A percentile compares a stretch with the other conserved stretches of the same genome.
phyloP scores from a whole-genome alignment of 1,139 yeast genomes.

The Trichomonascaceae sp. region DNA sequence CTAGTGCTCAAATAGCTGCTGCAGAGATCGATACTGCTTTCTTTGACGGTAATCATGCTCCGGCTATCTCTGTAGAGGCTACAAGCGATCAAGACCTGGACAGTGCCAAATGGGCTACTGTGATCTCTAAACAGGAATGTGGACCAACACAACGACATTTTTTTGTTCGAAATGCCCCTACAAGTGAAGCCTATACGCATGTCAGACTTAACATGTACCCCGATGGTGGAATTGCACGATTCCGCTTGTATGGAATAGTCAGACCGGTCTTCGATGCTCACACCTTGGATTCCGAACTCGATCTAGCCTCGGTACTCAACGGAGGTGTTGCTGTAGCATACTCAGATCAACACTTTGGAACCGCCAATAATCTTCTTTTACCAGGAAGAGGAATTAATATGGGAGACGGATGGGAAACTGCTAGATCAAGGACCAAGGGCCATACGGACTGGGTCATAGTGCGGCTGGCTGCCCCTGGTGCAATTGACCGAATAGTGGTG shows the following conservation, averaged over 20 bases:
- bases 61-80: constrained; percentile 80
- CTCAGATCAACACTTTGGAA: constrained; percentile 91
- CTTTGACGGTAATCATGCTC: constrained; percentile 94
- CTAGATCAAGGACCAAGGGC: constrained; percentile 72
- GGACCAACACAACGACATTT: constrained; percentile 86
- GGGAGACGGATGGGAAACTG: constrained; percentile 99
- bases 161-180: constrained; percentile 54
- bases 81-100: constrained; percentile 32
- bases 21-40: constrained; percentile 89
- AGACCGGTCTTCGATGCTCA: constrained; percentile 56
- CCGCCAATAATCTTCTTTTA: constrained; percentile 77
- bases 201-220: constrained; percentile 83
- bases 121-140: constrained; percentile 68
- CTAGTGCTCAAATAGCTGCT: constrained; percentile 71
- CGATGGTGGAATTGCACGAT: constrained; percentile 95
- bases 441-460: constrained; percentile 90
- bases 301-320: constrained; percentile 72
- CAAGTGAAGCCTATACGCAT: constrained; percentile 63
- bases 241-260: constrained; percentile 80
- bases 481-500: constrained; percentile 52
- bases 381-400: constrained; percentile 95
- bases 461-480: constrained; percentile 58
- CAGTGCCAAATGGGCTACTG: constrained; percentile 57
- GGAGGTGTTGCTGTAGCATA: constrained; percentile 84
- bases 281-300: constrained; percentile 41